Base-by-base conservation (phyloP, 352 stramenopile species). In the Phytophthora hibernalis region DNA sequence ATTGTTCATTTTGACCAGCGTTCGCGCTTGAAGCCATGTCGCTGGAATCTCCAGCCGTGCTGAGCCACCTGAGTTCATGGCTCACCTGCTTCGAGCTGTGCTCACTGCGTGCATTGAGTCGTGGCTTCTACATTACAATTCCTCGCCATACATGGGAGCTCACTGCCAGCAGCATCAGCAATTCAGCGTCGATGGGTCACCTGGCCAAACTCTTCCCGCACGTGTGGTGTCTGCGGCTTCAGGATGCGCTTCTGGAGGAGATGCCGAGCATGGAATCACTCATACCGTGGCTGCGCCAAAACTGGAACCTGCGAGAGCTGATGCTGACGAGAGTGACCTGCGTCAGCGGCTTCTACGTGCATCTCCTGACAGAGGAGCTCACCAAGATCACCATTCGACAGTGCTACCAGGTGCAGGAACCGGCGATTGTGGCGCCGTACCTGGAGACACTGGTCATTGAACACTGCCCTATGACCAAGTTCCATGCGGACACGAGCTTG, bases 401-500 rank as follows among this genome's bases (percentile, higher is more conserved):
- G 54, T 93, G 85, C 58, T 86, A 82, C 58, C 72, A 89, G 43
- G 58, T 93, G 56, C 77, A 82, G 54, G 66, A 77, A 12, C 85
- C 78, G 1, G 58, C 72, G 15, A 75, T 92, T 24, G 13, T 65
- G 8, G 70, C 68, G 3, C 57, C 72, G 5, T 68, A 66, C 3
- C 53, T 85, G 53, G 72, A 82, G 28, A 52, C 33, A 10, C 21
- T 93, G 12, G 42, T 74, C 9, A 61, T 93, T 5, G 50, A 83
- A 6, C 72, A 87, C 44, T 87, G 82, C 20, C 66, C 80, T 10
- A 24, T 90, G 11, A 74, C 56, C 2, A 57, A 68, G 16, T 82
- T 93, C 20, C 67, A 77, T 24, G 31, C 66, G 1, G 74, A 78
- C 16, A 84, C 81, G 21, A 74, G 51, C 9, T 70, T 86, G 45